These are phyloP conservation scores for Orbilia ellipsospora DNA, from an alignment of 2,329 filamentous ascomycete species.

Conservation along the genomic window DNA sequence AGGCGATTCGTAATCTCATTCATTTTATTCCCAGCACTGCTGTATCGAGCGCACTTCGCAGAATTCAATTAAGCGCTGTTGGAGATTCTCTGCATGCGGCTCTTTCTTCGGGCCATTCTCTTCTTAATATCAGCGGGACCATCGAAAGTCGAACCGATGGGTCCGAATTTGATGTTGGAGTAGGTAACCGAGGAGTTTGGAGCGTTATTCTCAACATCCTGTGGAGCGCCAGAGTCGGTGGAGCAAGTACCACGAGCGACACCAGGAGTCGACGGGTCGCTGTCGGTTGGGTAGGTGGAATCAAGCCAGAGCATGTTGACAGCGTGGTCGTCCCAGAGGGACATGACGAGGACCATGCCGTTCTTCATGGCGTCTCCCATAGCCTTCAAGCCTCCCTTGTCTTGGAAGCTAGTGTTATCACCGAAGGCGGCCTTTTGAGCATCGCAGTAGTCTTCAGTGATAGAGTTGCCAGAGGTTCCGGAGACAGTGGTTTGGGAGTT, in stretches of 20 bases:
- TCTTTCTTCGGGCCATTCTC: constrained; percentile 49
- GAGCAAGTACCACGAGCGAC: constrained; percentile 69
- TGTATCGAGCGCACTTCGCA: too few relatives aligned
- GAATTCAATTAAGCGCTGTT: constrained; percentile 20
- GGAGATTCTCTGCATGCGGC: constrained; percentile 39
- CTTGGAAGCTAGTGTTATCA: constrained; percentile 48
- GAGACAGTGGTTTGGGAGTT: constrained; percentile 63
- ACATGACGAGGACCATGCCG: constrained; percentile 57
- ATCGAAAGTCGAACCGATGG: constrained; percentile 68
- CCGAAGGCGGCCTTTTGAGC: constrained; percentile 51
- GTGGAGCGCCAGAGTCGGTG: constrained; percentile 67
- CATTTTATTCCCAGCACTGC: neutral
- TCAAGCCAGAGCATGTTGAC: constrained; percentile 74
- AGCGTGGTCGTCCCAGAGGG: constrained; percentile 68
- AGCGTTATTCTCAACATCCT: constrained; percentile 65
- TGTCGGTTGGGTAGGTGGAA: constrained; percentile 65
- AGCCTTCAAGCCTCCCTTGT: constrained; percentile 47
- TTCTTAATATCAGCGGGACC: constrained; percentile 49
- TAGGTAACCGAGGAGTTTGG: constrained; percentile 68
- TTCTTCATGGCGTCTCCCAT: constrained; percentile 54
- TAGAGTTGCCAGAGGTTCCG: constrained; percentile 62
- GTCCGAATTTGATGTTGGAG: constrained; percentile 71
- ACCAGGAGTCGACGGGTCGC: constrained; percentile 65
- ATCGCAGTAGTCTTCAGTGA: constrained; percentile 46
- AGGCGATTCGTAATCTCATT: constrained; percentile 9